A percentile compares a stretch with the other conserved stretches of the same genome.
Evolutionary conservation across 2,329 filamentous ascomycete genomes (phyloP).

Genomic region (Drechslerella coelobrocha): DNA sequence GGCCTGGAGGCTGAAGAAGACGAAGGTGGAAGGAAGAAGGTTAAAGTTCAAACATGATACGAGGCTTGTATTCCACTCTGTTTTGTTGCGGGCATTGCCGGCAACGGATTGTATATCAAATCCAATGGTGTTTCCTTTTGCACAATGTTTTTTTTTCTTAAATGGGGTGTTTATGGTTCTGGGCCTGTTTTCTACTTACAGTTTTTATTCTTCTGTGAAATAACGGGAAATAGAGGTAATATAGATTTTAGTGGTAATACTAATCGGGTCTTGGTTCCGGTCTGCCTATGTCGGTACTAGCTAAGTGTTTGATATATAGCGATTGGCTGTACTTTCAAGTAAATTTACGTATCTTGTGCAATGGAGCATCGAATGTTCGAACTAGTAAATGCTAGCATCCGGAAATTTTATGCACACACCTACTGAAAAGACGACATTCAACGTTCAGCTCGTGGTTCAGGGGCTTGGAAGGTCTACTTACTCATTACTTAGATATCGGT

Average conservation of each 20-base stretch:
- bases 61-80: background rate
- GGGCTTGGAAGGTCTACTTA: too few species aligned
- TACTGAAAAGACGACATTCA: too few species aligned
- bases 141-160: slow-evolving; percentile 4
- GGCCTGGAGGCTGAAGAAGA: slow-evolving; percentile 27
- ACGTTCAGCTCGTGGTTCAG: too few species aligned
- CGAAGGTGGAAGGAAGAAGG: slow-evolving; percentile 37
- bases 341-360: too few species aligned
- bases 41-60: slow-evolving; percentile 22
- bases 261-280: background rate
- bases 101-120: too few species aligned
- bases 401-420: too few species aligned
- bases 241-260: background rate
- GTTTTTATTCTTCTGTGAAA: background rate
- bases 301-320: too few species aligned
- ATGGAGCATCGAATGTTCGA: too few species aligned
- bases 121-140: background rate
- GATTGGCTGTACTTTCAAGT: too few species aligned
- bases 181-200: background rate
- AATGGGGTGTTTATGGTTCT: slow-evolving; percentile 27
- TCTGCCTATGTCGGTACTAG: too few species aligned
- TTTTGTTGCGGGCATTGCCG: background rate
- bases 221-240: background rate
- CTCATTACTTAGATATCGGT: too few species aligned
- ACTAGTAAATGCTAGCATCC: too few species aligned